Evolutionary conservation across 2,329 filamentous ascomycete species (phyloP).

Genomic region (Ophiostoma sp.): DNA sequence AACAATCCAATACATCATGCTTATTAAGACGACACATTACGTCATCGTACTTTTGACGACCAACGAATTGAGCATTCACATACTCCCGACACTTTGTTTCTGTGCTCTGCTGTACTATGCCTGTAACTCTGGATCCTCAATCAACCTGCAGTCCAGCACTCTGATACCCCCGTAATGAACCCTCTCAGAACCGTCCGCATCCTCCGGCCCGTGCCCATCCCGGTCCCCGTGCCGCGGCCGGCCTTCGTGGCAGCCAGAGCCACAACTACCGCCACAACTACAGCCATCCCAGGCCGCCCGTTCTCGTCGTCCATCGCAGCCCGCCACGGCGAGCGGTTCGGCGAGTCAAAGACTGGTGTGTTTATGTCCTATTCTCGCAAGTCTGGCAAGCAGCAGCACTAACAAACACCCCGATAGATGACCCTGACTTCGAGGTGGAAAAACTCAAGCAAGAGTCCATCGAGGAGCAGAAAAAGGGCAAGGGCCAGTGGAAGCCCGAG

Average conservation of each 20-base stretch:
- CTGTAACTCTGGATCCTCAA: not conserved
- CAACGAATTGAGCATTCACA: too few species aligned
- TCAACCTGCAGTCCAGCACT: not conserved
- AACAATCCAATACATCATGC: not conserved
- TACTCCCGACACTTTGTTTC: too few species aligned
- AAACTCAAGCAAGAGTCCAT: constrained; percentile 58
- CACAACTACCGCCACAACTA: not conserved
- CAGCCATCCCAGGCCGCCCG: not conserved
- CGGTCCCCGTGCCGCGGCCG: constrained; percentile 5
- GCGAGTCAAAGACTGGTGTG: not conserved
- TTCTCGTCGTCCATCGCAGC: not conserved
- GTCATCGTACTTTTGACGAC: not conserved
- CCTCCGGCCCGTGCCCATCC: not conserved
- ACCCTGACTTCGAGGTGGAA: constrained; percentile 41
- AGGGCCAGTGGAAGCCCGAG: constrained; percentile 70
- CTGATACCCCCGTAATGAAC: not conserved
- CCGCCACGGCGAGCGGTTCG: not conserved
- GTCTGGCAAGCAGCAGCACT: not conserved
- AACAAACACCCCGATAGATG: constrained; percentile 23
- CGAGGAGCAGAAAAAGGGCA: constrained; percentile 63
- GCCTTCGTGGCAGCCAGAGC: not conserved
- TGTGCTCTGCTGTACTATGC: too few species aligned
- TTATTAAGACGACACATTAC: not conserved
- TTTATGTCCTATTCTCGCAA: not conserved
- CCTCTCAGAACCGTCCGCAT: not conserved